These are phyloP conservation scores for Hyaloscypha finlandica DNA, from an alignment of 495 filamentous ascomycete genomes.

Conservation along the genomic window DNA sequence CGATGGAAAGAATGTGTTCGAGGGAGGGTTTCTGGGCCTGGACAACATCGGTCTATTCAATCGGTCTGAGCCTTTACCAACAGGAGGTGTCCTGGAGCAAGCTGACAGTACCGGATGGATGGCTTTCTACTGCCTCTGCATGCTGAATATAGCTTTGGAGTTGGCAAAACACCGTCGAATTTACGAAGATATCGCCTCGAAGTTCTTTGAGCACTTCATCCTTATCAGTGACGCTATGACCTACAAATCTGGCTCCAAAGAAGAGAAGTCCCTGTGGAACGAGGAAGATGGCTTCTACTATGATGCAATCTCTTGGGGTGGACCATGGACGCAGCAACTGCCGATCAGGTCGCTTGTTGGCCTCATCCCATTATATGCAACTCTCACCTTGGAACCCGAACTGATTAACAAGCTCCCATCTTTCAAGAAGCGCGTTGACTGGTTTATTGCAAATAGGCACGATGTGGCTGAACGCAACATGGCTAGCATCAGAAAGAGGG, in stretches of 20 bases:
- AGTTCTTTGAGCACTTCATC: conserved; percentile 98
- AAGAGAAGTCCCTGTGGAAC: conserved; percentile 87
- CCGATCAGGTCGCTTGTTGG: conserved; percentile 90
- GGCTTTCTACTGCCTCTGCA: conserved; percentile 92
- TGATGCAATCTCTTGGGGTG: conserved; percentile 94
- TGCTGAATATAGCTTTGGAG: conserved; percentile 95
- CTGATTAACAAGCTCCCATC: conserved; percentile 86
- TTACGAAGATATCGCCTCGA: conserved; percentile 97
- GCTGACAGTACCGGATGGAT: conserved; percentile 99
- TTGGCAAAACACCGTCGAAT: conserved; percentile 93
- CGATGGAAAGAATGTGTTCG: conserved; percentile 94
- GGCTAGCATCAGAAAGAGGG: conserved; percentile 82
- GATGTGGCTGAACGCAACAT: conserved; percentile 91
- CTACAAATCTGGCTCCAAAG: conserved; percentile 72
- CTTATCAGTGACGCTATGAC: conserved; percentile 98
- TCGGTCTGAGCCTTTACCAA: conserved; percentile 93
- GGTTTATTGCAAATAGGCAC: conserved; percentile 85
- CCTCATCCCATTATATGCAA: conserved; percentile 89
- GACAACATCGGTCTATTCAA: conserved; percentile 99
- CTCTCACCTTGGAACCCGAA: conserved; percentile 88
- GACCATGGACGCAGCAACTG: conserved; percentile 88
- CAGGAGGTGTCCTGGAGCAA: conserved; percentile 90
- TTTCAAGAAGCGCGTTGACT: conserved; percentile 91
- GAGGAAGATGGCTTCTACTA: conserved; percentile 97
- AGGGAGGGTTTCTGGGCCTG: conserved; percentile 93